These are phyloP conservation scores for Pluteus cervinus DNA, from an alignment of 768 basidiomycete genomes.

Conservation along the genomic window DNA sequence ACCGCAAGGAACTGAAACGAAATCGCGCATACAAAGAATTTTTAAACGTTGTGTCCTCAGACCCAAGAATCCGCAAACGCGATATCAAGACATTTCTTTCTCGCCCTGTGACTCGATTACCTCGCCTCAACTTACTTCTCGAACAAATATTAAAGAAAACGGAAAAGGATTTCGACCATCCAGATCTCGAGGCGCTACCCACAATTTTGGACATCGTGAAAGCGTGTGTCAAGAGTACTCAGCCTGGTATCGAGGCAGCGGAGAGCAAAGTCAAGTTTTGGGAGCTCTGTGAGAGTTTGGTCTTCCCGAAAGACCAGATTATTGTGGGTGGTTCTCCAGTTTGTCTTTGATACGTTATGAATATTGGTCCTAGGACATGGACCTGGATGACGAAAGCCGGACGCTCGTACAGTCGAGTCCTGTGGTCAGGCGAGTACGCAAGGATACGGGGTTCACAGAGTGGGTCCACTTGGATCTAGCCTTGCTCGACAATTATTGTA, in stretches of 20 bases:
- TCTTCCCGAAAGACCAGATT: conserved; percentile 75
- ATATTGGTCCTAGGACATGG: conserved; percentile 58
- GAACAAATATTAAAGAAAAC: conserved; percentile 66
- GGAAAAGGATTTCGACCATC: conserved; percentile 60
- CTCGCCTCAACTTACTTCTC: conserved; percentile 69
- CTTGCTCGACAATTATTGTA: conserved; percentile 75
- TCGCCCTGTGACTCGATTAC: conserved; percentile 84
- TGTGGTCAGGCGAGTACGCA: conserved; percentile 52
- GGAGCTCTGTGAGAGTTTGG: conserved; percentile 69
- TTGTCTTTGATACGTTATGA: conserved; percentile 3
- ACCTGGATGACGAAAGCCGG: conserved; percentile 70
- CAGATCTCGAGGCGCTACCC: conserved; percentile 73
- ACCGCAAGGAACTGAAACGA: conserved; percentile 67
- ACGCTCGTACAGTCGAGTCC: conserved; percentile 64
- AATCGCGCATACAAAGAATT: conserved; percentile 67
- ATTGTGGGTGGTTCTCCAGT: conserved; percentile 42
- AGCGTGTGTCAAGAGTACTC: conserved; percentile 75
- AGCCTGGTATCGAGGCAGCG: conserved; percentile 88
- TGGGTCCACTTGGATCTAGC: conserved; percentile 69
- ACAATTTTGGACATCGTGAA: conserved; percentile 62
- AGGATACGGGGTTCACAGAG: conserved; percentile 60
- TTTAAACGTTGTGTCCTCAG: conserved; percentile 51
- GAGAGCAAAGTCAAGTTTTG: conserved; percentile 88
- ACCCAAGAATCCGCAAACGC: conserved; percentile 66
- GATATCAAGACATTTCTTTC: conserved; percentile 81